Evolutionary conservation across 768 basidiomycete species (phyloP).

Genomic region (Phlebiopsis flavidoalba): DNA sequence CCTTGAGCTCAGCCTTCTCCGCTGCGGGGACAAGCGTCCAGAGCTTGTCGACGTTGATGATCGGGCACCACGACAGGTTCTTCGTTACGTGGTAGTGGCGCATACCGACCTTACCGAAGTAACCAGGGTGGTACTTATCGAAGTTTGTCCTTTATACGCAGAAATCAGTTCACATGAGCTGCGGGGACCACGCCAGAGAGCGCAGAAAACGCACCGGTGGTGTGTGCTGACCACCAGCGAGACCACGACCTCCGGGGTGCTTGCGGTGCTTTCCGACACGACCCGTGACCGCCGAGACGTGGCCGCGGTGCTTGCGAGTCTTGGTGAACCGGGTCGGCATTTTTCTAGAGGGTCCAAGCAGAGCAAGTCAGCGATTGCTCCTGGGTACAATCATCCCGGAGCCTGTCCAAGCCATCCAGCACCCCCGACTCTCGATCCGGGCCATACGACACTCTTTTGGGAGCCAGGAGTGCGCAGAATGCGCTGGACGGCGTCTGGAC

Average conservation of each 20-base stretch:
- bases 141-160: constrained; percentile 77
- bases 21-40: constrained; percentile 86
- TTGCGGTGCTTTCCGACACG: constrained; percentile 99
- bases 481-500: constrained; percentile 17
- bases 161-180: not conserved
- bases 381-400: constrained; percentile 28
- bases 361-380: constrained; percentile 1
- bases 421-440: constrained; percentile 27
- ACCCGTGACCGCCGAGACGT: constrained; percentile 99
- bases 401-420: constrained; percentile 46
- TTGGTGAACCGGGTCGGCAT: constrained; percentile 97
- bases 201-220: constrained; percentile 68
- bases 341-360: constrained; percentile 29
- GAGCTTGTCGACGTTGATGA: constrained; percentile 98
- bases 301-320: constrained; percentile 98
- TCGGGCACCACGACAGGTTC: constrained; percentile 88
- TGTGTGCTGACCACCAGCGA: constrained; percentile 99
- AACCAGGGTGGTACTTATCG: constrained; percentile 99
- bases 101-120: constrained; percentile 99
- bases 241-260: constrained; percentile 99
- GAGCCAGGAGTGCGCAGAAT: constrained; percentile 10
- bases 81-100: constrained; percentile 94
- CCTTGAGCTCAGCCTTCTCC: constrained; percentile 74
- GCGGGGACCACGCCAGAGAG: not conserved
- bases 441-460: constrained; percentile 16